Evolutionary conservation across 192 early-diverging fungal species (phyloP).

Genomic region (Podila minutissima): DNA sequence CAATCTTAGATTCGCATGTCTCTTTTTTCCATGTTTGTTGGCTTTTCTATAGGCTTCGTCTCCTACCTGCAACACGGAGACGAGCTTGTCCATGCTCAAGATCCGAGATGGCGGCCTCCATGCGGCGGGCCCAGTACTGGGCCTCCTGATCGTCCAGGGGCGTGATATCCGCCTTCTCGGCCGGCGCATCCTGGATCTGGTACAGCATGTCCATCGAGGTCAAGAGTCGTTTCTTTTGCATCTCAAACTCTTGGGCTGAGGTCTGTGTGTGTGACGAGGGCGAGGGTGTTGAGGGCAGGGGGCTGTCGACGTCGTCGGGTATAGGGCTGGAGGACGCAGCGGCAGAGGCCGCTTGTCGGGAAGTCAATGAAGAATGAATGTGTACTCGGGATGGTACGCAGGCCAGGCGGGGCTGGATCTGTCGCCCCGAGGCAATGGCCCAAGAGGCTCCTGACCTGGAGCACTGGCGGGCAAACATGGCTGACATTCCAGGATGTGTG

Average conservation of each 20-base stretch:
- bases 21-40: too few species aligned
- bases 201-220: conserved; percentile 46
- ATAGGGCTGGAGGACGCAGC: not conserved
- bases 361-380: too few species aligned
- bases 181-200: conserved; percentile 41
- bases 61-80: conserved; percentile 28
- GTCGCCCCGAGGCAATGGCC: not conserved
- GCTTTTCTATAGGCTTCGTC: not conserved
- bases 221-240: conserved; percentile 24
- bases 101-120: conserved; percentile 36
- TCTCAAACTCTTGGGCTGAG: conserved; percentile 14
- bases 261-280: not conserved
- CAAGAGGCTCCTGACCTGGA: not conserved
- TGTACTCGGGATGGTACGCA: not conserved
- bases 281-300: not conserved
- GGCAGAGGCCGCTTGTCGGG: not conserved
- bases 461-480: not conserved
- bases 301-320: too few species aligned
- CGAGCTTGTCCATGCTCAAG: conserved; percentile 21
- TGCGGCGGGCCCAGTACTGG: conserved; percentile 42
- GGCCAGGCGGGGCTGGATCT: not conserved
- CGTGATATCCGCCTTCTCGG: conserved; percentile 22
- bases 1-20: not conserved
- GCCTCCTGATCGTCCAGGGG: conserved; percentile 41
- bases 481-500: not conserved